Evolutionary conservation across 768 basidiomycete species (phyloP), one percentile per base, ranked within the genome.

Genomic region (Auricularia cornea): DNA sequence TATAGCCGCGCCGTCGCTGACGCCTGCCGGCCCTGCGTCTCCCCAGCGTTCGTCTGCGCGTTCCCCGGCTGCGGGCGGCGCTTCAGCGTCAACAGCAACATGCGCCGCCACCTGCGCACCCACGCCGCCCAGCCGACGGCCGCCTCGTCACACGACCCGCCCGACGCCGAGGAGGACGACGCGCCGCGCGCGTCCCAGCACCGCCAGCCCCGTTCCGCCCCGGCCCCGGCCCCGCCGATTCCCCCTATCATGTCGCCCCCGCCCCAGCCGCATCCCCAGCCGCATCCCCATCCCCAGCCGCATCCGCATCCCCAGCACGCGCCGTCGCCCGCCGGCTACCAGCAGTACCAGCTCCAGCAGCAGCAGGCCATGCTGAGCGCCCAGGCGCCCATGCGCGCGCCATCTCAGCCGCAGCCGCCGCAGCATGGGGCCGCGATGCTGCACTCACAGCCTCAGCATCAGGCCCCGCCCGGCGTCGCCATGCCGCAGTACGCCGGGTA

Each of bases 61-160:
- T 88, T 78, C 78, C 87, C 85, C 5, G 81, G 84, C 51, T 91
- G 89, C 70, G 86, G 86, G 41, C 81, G 88, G 35, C 83, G 87
- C 64, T 92, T 92, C 75, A 91, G 90, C 66, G 90, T 90, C 57
- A 89, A 90, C 70, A 89, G 88, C 0, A 92, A 92, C 72, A 92
- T 91, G 90, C 81, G 90, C 32, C 78, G 90, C 4, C 90, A 92
- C 68, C 86, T 84, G 70, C 79, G 88, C 54, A 90, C 88, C 71
- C 89, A 91, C 65, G 57, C 48, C 60, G 65, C 61, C 60, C 62
- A 48, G 66, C 54, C 54, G 54, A 11, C 6, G 54, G 26, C 54
- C 26, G 54, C 26, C 8, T n/a, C 26, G 12, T 30, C 54, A 6
- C 28, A 57, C 28, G 28, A 28, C 54, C 6, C 30, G 4, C 18